Evolutionary conservation across 345 rosid genomes (phyloP).

Genomic region (Mangifera indica): DNA sequence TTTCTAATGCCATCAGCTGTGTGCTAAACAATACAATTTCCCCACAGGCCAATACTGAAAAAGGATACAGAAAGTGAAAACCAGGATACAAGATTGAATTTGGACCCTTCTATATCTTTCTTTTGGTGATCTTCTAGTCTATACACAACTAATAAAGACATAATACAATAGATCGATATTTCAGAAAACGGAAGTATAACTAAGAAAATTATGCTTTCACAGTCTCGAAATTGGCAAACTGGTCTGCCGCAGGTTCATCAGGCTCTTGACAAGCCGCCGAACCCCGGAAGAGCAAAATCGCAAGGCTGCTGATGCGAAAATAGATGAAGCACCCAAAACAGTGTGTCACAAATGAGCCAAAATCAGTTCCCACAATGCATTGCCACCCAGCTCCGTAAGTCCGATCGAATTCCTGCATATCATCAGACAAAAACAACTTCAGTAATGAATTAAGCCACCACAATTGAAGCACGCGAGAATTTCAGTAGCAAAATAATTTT

Average conservation of each 20-base stretch:
- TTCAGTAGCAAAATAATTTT: too few relatives aligned
- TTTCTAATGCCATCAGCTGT: neutral
- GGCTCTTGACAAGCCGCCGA: constrained; percentile 33
- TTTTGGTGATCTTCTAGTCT: neutral
- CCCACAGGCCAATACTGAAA: neutral
- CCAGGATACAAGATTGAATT: neutral
- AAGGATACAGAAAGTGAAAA: neutral
- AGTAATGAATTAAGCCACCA: neutral
- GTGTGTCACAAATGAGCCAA: constrained; percentile 68
- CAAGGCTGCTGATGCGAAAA: constrained; percentile 57
- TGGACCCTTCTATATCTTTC: neutral
- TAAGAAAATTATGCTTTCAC: constrained; percentile 12
- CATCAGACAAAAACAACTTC: neutral
- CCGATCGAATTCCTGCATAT: constrained; percentile 55
- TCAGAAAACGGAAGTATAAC: neutral
- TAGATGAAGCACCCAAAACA: constrained; percentile 57
- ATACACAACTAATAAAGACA: constrained; percentile 8
- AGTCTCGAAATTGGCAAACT: constrained; percentile 21
- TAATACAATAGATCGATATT: neutral
- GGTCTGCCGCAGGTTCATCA: constrained; percentile 16
- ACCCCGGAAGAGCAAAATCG: constrained; percentile 63
- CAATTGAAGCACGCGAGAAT: neutral
- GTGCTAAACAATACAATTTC: neutral
- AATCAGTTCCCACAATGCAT: constrained; percentile 69
- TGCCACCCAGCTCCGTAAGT: constrained; percentile 59